Evolutionary conservation across 2,329 filamentous ascomycete genomes (phyloP), one percentile per base, ranked within the genome.

Genomic region (Colletotrichum sp.): DNA sequence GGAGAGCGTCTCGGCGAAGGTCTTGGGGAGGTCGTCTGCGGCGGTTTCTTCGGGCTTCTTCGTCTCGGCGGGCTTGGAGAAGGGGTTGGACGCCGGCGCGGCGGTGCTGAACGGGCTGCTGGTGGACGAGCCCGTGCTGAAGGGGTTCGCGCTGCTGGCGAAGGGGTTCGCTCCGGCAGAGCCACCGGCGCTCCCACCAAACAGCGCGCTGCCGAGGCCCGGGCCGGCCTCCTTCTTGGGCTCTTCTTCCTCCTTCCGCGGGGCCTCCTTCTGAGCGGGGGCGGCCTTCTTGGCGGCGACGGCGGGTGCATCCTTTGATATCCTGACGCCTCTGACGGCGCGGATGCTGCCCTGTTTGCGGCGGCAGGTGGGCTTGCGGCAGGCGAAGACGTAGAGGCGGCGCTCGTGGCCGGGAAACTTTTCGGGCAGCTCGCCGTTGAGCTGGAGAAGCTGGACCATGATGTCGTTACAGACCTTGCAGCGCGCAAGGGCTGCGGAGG

Each of bases 361-460:
- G 80, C 95, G 92, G 83, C 97, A 99, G 13, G 92, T 88, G 83
- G 95, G 95, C 79, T 92, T 90, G 75, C 92, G 91, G 84, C 97
- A 99, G 21, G 91, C 91, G 84, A 98, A 96, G 15, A 99, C 89
- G 82, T 98, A 99, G 21, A 99, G 84, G 77, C 96, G 92, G 79
- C 97, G 90, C 81, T 98, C 95, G 85, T 99, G 95, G 72, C 93
- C 92, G 3, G 96, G 94, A 81, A 98, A 98, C 65, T 92, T 90
- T 71, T 96, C 94, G 16, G 96, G 96, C 5, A 99, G 90, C 83
- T 98, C 96, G 80, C 92, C 96, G 85, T 99, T 95, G 32, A 99
- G 90, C 85, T 99, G 96, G 63, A 99, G 90, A 5, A 99, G 91
- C 13, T 99, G 90, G 2, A 92, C 93, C 92, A 98, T 95, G 68